Evolutionary conservation across 371 early-diverging fungal genomes (phyloP).

Genomic region (Neoconidiobolus thromboides): DNA sequence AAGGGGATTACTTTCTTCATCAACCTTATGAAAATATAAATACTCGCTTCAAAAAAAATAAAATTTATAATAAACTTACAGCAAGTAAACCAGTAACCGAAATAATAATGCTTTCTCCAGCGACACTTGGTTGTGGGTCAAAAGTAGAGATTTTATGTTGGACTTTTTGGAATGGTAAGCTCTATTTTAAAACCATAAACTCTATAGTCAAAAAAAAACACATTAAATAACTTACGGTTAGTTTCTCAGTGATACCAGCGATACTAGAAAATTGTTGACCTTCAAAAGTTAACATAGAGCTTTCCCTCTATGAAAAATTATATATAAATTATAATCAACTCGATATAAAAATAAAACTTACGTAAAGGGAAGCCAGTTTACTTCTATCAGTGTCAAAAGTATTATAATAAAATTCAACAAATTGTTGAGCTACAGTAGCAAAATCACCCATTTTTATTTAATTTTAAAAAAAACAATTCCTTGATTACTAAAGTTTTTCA

Average conservation of each 20-base stretch:
- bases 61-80: conserved; percentile 20
- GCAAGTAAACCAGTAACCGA: conserved; percentile 71
- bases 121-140: conserved; percentile 60
- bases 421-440: conserved; percentile 38
- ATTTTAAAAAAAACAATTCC: background rate
- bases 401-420: conserved; percentile 66
- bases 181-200: conserved; percentile 15
- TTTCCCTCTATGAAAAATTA: conserved; percentile 29
- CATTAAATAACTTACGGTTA: conserved; percentile 35
- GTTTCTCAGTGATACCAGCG: conserved; percentile 45
- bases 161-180: conserved; percentile 57
- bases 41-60: background rate
- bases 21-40: conserved; percentile 25
- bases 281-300: conserved; percentile 79
- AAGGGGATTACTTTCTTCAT: conserved; percentile 54
- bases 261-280: conserved; percentile 38
- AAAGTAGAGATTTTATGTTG: conserved; percentile 40
- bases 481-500: no score
- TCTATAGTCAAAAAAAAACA: background rate
- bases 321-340: background rate
- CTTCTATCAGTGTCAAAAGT: conserved; percentile 53
- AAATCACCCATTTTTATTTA: conserved; percentile 4
- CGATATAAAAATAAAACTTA: conserved; percentile 20
- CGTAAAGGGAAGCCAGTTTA: conserved; percentile 53
- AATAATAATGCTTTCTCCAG: conserved; percentile 31